Evolutionary conservation across 768 basidiomycete species (phyloP).

Genomic region (Hebeloma cylindrosporum): DNA sequence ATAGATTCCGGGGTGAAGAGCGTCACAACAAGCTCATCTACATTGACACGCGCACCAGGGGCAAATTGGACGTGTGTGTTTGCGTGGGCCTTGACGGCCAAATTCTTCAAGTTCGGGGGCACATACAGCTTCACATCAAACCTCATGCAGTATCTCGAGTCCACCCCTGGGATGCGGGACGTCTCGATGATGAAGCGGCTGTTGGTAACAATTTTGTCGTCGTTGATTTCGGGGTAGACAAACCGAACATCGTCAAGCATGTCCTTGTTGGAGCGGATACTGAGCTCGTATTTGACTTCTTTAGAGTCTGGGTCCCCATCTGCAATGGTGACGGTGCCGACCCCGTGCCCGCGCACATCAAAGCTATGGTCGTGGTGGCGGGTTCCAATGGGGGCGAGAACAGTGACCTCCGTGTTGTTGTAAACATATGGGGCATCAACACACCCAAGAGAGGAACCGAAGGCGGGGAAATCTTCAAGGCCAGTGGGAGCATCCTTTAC

Average conservation of each 20-base stretch:
- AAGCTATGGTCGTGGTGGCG: conserved; percentile 42
- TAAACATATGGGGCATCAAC: conserved; percentile 44
- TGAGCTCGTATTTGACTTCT: conserved; percentile 50
- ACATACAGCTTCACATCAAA: conserved; percentile 54
- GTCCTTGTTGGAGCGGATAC: conserved; percentile 42
- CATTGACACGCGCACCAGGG: conserved; percentile 34
- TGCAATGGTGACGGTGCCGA: conserved; percentile 52
- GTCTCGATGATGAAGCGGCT: conserved; percentile 43
- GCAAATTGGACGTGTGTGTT: conserved; percentile 51
- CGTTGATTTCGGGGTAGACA: conserved; percentile 33
- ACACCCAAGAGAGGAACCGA: conserved; percentile 54
- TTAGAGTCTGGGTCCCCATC: conserved; percentile 40
- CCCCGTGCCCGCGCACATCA: conserved; percentile 45
- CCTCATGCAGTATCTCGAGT: conserved; percentile 44
- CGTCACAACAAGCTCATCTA: conserved; percentile 47
- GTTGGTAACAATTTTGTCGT: conserved; percentile 27
- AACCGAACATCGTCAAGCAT: conserved; percentile 41
- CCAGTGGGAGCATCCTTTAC: conserved; percentile 48
- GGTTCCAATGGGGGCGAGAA: conserved; percentile 39
- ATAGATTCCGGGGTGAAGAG: conserved; percentile 35
- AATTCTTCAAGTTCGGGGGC: conserved; percentile 48
- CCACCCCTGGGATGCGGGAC: conserved; percentile 24
- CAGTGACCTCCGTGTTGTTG: conserved; percentile 36
- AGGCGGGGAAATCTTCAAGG: conserved; percentile 56
- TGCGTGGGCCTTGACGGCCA: conserved; percentile 45